Evolutionary conservation across 2,329 filamentous ascomycete species (phyloP).

Genomic region (Nigrograna mackinnonii): DNA sequence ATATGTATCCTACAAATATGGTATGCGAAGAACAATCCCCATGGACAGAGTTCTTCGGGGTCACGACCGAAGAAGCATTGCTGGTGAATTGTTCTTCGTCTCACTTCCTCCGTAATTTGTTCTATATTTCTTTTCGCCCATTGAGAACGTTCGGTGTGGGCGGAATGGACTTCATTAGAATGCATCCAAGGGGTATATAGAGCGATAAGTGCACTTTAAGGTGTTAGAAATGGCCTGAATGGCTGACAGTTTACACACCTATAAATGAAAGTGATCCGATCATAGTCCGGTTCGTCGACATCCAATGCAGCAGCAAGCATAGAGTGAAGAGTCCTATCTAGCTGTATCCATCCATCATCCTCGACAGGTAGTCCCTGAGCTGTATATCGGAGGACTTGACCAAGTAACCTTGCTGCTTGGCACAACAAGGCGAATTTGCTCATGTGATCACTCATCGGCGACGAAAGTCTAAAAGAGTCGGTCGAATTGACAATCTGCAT

Average conservation of each 20-base stretch:
- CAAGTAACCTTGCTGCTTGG: constrained; percentile 13
- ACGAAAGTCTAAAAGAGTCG: constrained; percentile 15
- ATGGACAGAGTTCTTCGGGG: constrained; percentile 19
- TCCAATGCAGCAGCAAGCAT: constrained; percentile 20
- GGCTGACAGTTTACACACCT: too few relatives aligned
- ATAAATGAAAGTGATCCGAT: constrained; percentile 25
- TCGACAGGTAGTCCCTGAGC: constrained; percentile 12
- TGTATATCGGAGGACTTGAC: constrained; percentile 8
- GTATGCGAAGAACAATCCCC: constrained; percentile 26
- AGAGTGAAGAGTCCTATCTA: constrained; percentile 17
- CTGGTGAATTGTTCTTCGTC: constrained; percentile 10
- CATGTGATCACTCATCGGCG: constrained; percentile 23
- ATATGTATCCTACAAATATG: constrained; percentile 16
- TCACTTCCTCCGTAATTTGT: constrained; percentile 8
- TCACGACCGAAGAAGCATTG: constrained; percentile 19
- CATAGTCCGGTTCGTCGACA: constrained; percentile 10
- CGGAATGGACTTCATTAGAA: not conserved
- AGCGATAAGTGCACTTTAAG: constrained; percentile 13
- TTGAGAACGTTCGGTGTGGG: constrained; percentile 4
- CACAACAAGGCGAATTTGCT: constrained; percentile 18
- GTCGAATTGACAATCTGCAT: constrained; percentile 10
- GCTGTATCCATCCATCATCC: constrained; percentile 16
- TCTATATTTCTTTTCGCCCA: constrained; percentile 7
- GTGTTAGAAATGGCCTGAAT: too few relatives aligned
- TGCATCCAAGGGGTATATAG: constrained; percentile 7